These are phyloP conservation scores for Suillus cothurnatus DNA, from an alignment of 768 basidiomycete species.

Conservation along the genomic window DNA sequence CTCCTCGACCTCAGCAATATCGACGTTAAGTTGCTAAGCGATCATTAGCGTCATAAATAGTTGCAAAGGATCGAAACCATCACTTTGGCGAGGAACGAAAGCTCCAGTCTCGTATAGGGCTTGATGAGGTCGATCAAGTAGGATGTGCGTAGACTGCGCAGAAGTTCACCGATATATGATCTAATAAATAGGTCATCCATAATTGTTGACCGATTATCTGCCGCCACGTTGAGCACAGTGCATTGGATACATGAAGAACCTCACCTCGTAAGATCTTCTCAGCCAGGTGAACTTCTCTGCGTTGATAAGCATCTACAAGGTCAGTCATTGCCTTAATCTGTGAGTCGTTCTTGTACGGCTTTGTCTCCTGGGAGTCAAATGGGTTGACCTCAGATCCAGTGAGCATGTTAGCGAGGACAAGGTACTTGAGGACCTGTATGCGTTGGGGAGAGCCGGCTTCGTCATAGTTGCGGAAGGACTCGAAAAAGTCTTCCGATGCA, in stretches of 20 bases:
- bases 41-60: slow-evolving; percentile 2
- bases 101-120: slow-evolving; percentile 93
- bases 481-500: slow-evolving; percentile 98
- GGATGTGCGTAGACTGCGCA: slow-evolving; percentile 91
- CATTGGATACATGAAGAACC: slow-evolving; percentile 13
- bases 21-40: slow-evolving; percentile 91
- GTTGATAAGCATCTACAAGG: slow-evolving; percentile 94
- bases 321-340: slow-evolving; percentile 99
- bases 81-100: slow-evolving; percentile 91
- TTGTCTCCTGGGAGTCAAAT: slow-evolving; percentile 99
- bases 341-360: slow-evolving; percentile 94
- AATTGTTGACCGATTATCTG: slow-evolving; percentile 93
- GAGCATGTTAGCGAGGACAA: slow-evolving; percentile 97
- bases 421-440: slow-evolving; percentile 97
- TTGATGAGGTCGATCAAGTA: slow-evolving; percentile 98
- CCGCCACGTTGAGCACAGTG: slow-evolving; percentile 5
- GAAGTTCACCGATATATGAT: slow-evolving; percentile 93
- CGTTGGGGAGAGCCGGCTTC: slow-evolving; percentile 96
- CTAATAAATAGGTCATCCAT: slow-evolving; percentile 96
- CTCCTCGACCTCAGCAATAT: slow-evolving; percentile 88
- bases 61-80: slow-evolving; percentile 16
- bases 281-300: slow-evolving; percentile 94
- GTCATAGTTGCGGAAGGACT: slow-evolving; percentile 98
- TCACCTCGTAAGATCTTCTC: slow-evolving; percentile 91
- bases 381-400: slow-evolving; percentile 99